phyloP scores from a whole-genome alignment of 2,329 filamentous ascomycete genomes.

The Nothophaeocryptopus gaeumannii region DNA sequence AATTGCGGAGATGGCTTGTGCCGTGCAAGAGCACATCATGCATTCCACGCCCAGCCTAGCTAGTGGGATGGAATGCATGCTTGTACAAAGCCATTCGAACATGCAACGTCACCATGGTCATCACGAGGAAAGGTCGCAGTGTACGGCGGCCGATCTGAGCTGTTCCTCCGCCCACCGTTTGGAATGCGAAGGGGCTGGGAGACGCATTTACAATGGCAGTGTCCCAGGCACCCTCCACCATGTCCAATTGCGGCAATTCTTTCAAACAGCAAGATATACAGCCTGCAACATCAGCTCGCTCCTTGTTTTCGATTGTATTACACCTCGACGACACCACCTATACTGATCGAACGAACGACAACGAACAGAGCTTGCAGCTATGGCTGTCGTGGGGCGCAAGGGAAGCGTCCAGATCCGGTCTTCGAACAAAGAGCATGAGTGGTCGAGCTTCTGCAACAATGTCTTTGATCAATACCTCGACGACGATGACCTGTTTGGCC shows the following conservation, averaged over 20 bases:
- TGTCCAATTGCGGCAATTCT: constrained; percentile 19
- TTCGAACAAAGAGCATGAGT: constrained; percentile 52
- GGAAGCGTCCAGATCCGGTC: constrained; percentile 41
- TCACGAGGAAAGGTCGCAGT: constrained; percentile 12
- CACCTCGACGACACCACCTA: too few species aligned
- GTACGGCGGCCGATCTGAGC: constrained; percentile 15
- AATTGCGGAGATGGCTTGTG: too few species aligned
- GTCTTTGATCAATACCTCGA: constrained; percentile 64
- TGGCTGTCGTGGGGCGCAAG: constrained; percentile 24
- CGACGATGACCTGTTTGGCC: constrained; percentile 51
- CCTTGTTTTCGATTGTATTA: too few species aligned
- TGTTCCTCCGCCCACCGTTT: constrained; percentile 25
- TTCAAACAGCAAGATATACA: constrained; percentile 11
- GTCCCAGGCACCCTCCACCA: constrained; percentile 15
- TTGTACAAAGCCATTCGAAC: constrained; percentile 26
- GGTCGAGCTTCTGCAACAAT: constrained; percentile 58
- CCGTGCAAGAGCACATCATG: background rate
- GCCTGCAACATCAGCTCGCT: background rate
- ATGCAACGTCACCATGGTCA: constrained; percentile 17
- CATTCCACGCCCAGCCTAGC: constrained; percentile 20
- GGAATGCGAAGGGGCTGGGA: constrained; percentile 27
- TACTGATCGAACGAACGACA: too few species aligned
- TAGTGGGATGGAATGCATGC: constrained; percentile 20
- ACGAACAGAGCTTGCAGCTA: background rate
- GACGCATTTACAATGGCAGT: constrained; percentile 25